Conservation (phyloP, 352 stramenopile genomes). For the Blastocystis sp. region DNA sequence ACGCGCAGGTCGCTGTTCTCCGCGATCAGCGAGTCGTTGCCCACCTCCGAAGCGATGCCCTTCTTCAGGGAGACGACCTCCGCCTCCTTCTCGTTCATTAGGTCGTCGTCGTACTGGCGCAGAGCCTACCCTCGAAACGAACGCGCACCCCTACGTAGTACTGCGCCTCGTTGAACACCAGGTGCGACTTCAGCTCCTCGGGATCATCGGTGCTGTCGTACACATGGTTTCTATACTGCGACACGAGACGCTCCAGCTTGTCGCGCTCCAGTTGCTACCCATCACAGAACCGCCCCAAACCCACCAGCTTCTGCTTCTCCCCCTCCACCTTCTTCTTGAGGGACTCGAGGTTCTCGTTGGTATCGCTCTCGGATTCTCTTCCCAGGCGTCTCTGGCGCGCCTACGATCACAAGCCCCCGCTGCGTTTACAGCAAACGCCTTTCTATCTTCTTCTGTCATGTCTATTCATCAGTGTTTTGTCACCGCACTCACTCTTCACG, state of each 20-base stretch:
- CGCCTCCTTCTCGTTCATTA: constrained; percentile 59
- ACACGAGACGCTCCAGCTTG: constrained; percentile 32
- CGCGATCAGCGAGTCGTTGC: background rate
- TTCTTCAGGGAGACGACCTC: constrained; percentile 41
- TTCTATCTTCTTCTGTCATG: constrained; percentile 32
- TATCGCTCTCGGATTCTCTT: constrained; percentile 1
- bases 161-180: constrained; percentile 63
- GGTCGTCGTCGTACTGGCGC: constrained; percentile 38
- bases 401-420: background rate
- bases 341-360: background rate
- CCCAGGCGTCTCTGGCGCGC: background rate
- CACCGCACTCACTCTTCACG: background rate
- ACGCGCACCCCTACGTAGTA: background rate
- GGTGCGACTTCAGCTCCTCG: constrained; percentile 51
- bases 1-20: constrained; percentile 39
- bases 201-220: constrained; percentile 46
- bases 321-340: constrained; percentile 30
- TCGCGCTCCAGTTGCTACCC: constrained; percentile 2
- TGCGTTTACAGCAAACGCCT: background rate
- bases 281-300: too few species aligned
- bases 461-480: constrained; percentile 9
- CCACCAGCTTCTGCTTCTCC: constrained; percentile 35
- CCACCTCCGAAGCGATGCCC: background rate
- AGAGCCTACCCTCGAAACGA: background rate
- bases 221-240: constrained; percentile 5